Percentiles rank a stretch among this genome's conserved stretches.
phyloP scores from a whole-genome alignment of 768 basidiomycete genomes.

The Chalciporus sphaerocephalus region DNA sequence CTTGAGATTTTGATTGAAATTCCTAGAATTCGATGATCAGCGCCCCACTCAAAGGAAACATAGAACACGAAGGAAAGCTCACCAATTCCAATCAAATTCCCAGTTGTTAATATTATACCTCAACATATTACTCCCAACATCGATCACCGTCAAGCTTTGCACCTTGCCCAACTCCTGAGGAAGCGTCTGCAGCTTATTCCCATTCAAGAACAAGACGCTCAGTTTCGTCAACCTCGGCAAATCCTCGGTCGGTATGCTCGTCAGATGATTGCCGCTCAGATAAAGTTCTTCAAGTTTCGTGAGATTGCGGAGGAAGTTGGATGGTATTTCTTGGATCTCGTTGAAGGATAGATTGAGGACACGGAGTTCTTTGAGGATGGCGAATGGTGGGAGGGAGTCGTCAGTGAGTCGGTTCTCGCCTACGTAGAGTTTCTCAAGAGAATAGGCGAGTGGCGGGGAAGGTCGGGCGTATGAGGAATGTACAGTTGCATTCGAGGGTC shows the following conservation, averaged over 20 bases:
- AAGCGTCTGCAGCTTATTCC: constrained; percentile 87
- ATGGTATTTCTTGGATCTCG: constrained; percentile 83
- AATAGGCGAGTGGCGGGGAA: constrained; percentile 59
- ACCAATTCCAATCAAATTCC: constrained; percentile 99
- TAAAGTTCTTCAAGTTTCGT: constrained; percentile 79
- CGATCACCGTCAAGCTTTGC: constrained; percentile 70
- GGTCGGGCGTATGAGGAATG: constrained; percentile 28
- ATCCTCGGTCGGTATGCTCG: constrained; percentile 86
- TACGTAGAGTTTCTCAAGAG: constrained; percentile 75
- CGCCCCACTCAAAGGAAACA: neutral
- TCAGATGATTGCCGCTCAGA: constrained; percentile 91
- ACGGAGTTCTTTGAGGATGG: constrained; percentile 68
- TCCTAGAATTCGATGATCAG: constrained; percentile 51
- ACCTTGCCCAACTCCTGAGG: constrained; percentile 89
- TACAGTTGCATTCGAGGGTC: constrained; percentile 33
- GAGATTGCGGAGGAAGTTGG: constrained; percentile 68
- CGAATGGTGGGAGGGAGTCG: constrained; percentile 70
- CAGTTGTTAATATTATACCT: constrained; percentile 98
- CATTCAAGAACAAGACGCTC: constrained; percentile 81
- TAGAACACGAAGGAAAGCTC: constrained; percentile 16
- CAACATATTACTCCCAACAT: constrained; percentile 89
- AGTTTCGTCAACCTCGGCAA: constrained; percentile 66
- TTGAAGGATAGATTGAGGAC: constrained; percentile 95
- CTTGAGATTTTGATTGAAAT: constrained; percentile 88
- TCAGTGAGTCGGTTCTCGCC: constrained; percentile 87